Percentiles rank a stretch among this genome's conserved stretches.
Conservation (phyloP, 306 rosid genomes). For the Prunus dulcis region DNA sequence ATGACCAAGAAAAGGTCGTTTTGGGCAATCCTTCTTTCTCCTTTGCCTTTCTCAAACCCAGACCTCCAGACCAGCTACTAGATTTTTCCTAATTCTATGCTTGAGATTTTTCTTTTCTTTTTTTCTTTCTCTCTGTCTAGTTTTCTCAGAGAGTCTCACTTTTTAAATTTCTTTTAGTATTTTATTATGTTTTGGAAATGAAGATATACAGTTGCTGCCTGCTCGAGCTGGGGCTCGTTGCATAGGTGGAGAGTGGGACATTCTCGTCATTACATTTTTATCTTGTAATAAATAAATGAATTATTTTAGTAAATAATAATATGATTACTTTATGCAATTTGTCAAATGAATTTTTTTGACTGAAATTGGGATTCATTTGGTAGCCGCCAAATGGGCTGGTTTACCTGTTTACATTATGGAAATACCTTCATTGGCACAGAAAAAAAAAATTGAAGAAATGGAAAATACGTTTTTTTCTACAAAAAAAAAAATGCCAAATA, state of each 20-base stretch:
- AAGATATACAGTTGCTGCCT: not conserved
- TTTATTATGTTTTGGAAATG: not conserved
- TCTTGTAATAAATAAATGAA: not conserved
- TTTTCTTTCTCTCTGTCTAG: not conserved
- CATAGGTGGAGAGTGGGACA: not conserved
- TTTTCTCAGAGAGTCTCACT: not conserved
- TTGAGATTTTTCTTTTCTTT: not conserved
- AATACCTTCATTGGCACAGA: too few species aligned
- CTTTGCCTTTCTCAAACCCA: not conserved
- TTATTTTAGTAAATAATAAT: too few species aligned
- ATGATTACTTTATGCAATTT: not conserved
- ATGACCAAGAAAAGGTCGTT: constrained; percentile 8
- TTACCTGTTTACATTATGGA: not conserved
- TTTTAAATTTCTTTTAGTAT: not conserved
- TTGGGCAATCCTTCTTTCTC: constrained; percentile 10
- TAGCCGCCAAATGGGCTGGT: constrained; percentile 17
- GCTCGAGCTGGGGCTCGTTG: not conserved
- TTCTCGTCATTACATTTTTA: constrained; percentile 15
- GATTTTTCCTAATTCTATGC: constrained; percentile 21
- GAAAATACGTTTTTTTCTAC: not conserved
- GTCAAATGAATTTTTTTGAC: not conserved
- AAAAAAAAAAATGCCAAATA: not conserved
- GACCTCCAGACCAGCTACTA: not conserved
- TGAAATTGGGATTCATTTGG: constrained; percentile 3
- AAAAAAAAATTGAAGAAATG: not conserved